Evolutionary conservation across 495 filamentous ascomycete species (phyloP).

Genomic region (Lasiosphaeria ovina): DNA sequence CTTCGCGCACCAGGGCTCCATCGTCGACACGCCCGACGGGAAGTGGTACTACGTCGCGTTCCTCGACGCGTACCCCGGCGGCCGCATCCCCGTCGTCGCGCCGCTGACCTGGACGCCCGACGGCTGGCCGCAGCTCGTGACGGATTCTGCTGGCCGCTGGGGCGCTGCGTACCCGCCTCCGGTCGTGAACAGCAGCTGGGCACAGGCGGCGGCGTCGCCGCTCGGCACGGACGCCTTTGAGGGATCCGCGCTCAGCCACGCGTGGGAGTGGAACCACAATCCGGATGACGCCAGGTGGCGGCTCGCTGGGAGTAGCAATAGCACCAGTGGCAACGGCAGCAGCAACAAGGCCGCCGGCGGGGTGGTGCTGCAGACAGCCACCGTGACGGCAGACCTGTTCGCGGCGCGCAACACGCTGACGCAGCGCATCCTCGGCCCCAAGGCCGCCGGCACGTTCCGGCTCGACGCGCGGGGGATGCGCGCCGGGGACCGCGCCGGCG

Average conservation of each 20-base stretch:
- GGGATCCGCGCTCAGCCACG: slow-evolving; percentile 33
- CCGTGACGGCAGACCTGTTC: slow-evolving; percentile 53
- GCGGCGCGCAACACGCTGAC: slow-evolving; percentile 57
- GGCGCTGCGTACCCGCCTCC: slow-evolving; percentile 44
- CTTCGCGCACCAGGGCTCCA: slow-evolving; percentile 53
- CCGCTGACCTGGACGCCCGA: slow-evolving; percentile 50
- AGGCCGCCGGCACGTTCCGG: slow-evolving; percentile 44
- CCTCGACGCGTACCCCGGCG: slow-evolving; percentile 52
- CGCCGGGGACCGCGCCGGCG: slow-evolving; percentile 52
- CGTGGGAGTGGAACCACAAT: slow-evolving; percentile 66
- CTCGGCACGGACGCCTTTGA: slow-evolving; percentile 46
- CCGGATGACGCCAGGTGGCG: slow-evolving; percentile 44
- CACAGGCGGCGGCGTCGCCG: slow-evolving; percentile 16
- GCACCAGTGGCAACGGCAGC: too few species aligned
- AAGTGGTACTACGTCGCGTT: slow-evolving; percentile 62
- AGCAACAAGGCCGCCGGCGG: slow-evolving; percentile 11
- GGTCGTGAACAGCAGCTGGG: slow-evolving; percentile 31
- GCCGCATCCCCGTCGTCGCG: slow-evolving; percentile 57
- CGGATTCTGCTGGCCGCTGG: slow-evolving; percentile 40
- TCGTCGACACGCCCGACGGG: slow-evolving; percentile 51
- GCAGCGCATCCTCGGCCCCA: slow-evolving; percentile 50
- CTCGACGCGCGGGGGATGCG: slow-evolving; percentile 47
- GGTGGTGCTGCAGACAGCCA: slow-evolving; percentile 48
- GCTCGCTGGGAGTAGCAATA: slow-evolving; percentile 6
- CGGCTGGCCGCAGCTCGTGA: slow-evolving; percentile 47